Percentiles rank a stretch among this genome's conserved stretches.
Evolutionary conservation across 352 stramenopile genomes (phyloP).

Genomic region (Phytophthora fragariaefolia): DNA sequence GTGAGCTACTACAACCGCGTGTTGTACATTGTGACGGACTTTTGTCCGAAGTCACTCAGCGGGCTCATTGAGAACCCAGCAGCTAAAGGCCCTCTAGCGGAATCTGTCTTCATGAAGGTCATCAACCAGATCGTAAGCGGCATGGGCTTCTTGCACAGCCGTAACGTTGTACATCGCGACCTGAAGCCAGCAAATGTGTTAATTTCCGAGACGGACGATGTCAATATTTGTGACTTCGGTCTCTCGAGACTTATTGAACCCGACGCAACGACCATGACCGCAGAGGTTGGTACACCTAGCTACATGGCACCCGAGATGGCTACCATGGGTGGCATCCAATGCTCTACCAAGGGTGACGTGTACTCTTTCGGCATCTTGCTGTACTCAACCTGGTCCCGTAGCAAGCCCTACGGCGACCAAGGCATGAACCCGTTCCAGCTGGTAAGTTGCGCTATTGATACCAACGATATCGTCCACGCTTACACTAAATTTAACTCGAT

Average conservation of each 20-base stretch:
- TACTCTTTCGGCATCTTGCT: conserved; percentile 89
- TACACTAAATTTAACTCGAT: too few relatives aligned
- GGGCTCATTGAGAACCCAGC: conserved; percentile 82
- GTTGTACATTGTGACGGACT: conserved; percentile 92
- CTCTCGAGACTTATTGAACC: conserved; percentile 88
- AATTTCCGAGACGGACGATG: conserved; percentile 89
- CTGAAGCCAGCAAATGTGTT: conserved; percentile 96
- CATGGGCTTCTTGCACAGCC: conserved; percentile 91
- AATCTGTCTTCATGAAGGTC: conserved; percentile 85
- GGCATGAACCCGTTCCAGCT: conserved; percentile 91
- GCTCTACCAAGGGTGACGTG: conserved; percentile 88
- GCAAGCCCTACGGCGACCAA: conserved; percentile 90
- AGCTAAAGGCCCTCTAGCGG: conserved; percentile 68
- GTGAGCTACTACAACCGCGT: conserved; percentile 92
- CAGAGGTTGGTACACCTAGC: conserved; percentile 88
- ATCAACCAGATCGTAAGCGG: conserved; percentile 91
- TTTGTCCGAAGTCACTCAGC: conserved; percentile 85
- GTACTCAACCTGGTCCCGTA: conserved; percentile 89
- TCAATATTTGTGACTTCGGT: conserved; percentile 96
- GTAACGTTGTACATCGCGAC: conserved; percentile 87
- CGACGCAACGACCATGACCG: conserved; percentile 87
- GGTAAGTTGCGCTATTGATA: conserved; percentile 41
- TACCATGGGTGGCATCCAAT: conserved; percentile 88
- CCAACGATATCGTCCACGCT: neutral
- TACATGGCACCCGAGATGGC: conserved; percentile 93